These are phyloP conservation scores for Smittium culicis DNA, from an alignment of 371 early-diverging fungal genomes.

Conservation along the genomic window DNA sequence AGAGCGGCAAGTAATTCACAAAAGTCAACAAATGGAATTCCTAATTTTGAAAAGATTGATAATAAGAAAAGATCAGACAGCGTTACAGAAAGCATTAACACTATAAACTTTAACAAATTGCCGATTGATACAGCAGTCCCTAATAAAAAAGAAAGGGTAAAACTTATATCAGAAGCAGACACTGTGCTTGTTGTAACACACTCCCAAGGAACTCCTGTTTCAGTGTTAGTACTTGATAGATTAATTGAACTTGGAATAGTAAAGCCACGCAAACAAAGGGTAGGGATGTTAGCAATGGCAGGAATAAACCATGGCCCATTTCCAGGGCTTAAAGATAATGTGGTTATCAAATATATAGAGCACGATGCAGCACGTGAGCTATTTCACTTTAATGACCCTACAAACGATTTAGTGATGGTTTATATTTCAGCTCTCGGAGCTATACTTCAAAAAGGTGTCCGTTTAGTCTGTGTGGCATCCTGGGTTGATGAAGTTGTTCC, in stretches of 20 bases:
- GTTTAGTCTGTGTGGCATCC: conserved; percentile 49
- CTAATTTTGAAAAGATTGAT: not conserved
- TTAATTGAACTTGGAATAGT: conserved; percentile 51
- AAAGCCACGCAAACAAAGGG: conserved; percentile 43
- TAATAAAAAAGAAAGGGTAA: conserved; percentile 14
- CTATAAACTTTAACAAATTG: not conserved
- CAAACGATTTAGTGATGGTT: conserved; percentile 40
- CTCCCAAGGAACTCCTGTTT: conserved; percentile 83
- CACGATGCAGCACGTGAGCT: conserved; percentile 70
- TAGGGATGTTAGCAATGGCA: conserved; percentile 77
- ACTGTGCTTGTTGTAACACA: conserved; percentile 74
- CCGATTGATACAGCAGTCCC: conserved; percentile 13
- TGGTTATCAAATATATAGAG: conserved; percentile 75
- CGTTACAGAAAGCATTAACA: not conserved
- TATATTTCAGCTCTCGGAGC: conserved; percentile 53
- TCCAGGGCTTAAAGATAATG: conserved; percentile 56
- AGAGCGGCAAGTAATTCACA: not conserved
- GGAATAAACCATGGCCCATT: conserved; percentile 84
- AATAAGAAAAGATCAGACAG: not conserved
- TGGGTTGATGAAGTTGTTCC: conserved; percentile 92
- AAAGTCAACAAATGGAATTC: not conserved
- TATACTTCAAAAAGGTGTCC: conserved; percentile 49
- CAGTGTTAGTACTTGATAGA: conserved; percentile 51
- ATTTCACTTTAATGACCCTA: conserved; percentile 77
- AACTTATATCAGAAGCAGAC: conserved; percentile 41